Percentiles rank a stretch among this genome's conserved stretches.
These are phyloP conservation scores for Colletotrichum euphorbiae DNA, from an alignment of 2,329 filamentous ascomycete species.

Conservation along the genomic window DNA sequence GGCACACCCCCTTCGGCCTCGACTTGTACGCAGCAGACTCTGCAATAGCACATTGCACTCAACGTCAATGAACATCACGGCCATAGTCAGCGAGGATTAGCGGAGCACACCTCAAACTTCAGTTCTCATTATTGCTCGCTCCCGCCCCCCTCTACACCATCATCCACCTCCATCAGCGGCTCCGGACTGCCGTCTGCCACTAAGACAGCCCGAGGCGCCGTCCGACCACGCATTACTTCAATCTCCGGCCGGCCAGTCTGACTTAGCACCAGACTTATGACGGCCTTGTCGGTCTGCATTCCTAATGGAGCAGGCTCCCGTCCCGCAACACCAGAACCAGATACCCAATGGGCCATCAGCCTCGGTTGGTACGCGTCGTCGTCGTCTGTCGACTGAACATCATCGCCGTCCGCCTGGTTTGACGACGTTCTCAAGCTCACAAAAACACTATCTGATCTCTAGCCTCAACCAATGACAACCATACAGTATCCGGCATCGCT, in stretches of 20 bases:
- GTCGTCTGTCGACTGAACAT: not conserved
- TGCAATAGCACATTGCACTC: not conserved
- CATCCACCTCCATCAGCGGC: slow-evolving; percentile 6
- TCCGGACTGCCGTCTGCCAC: slow-evolving; percentile 6
- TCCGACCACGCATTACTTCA: slow-evolving; percentile 17
- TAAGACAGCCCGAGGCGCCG: slow-evolving; percentile 8
- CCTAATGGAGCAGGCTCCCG: slow-evolving; percentile 22
- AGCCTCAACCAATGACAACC: no score
- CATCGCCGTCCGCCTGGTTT: not conserved
- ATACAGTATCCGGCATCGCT: not conserved
- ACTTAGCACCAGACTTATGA: slow-evolving; percentile 1
- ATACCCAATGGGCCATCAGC: slow-evolving; percentile 3
- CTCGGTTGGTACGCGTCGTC: not conserved
- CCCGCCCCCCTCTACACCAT: not conserved
- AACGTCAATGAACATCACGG: not conserved
- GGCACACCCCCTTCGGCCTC: not conserved
- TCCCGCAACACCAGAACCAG: not conserved
- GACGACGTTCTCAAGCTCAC: not conserved
- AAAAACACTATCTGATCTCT: not conserved
- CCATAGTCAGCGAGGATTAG: not conserved
- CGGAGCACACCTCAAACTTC: not conserved
- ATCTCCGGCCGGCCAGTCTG: slow-evolving; percentile 17
- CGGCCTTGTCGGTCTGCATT: slow-evolving; percentile 4
- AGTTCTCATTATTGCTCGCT: not conserved
- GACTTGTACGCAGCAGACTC: not conserved